These are phyloP conservation scores for Syncephalastrum racemosum DNA, from an alignment of 371 early-diverging fungal genomes.

Conservation along the genomic window DNA sequence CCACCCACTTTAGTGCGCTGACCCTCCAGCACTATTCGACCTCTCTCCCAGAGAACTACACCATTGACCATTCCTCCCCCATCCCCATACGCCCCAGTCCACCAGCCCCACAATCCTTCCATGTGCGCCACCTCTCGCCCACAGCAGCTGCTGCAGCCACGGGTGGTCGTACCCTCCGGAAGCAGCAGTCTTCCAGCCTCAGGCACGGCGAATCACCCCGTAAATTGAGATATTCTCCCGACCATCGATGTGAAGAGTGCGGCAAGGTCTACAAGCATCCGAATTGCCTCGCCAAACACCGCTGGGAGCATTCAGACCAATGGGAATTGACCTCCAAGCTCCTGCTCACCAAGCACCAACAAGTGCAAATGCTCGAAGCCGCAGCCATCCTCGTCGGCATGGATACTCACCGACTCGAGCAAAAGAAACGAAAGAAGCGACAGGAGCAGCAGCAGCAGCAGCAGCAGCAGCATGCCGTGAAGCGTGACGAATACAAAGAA, in stretches of 20 bases:
- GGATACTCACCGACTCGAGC: constrained; percentile 28
- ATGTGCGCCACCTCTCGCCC: constrained; percentile 12
- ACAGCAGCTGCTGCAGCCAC: constrained; percentile 39
- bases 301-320: constrained; percentile 71
- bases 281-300: constrained; percentile 69
- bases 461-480: constrained; percentile 3
- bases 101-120: constrained; percentile 12
- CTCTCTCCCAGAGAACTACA: constrained; percentile 49
- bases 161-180: constrained; percentile 38
- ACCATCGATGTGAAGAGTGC: constrained; percentile 59
- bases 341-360: constrained; percentile 71
- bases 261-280: constrained; percentile 72
- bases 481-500: constrained; percentile 2
- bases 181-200: constrained; percentile 2
- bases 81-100: constrained; percentile 14
- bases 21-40: constrained; percentile 32
- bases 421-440: constrained; percentile 19
- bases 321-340: constrained; percentile 69
- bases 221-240: background rate
- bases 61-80: constrained; percentile 42
- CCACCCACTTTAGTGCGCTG: constrained; percentile 41
- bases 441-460: constrained; percentile 19
- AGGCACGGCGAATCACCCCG: constrained; percentile 1
- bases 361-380: constrained; percentile 76
- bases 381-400: constrained; percentile 68